Base-by-base conservation (phyloP, 345 rosid species). In the Pugionium cornutum region DNA sequence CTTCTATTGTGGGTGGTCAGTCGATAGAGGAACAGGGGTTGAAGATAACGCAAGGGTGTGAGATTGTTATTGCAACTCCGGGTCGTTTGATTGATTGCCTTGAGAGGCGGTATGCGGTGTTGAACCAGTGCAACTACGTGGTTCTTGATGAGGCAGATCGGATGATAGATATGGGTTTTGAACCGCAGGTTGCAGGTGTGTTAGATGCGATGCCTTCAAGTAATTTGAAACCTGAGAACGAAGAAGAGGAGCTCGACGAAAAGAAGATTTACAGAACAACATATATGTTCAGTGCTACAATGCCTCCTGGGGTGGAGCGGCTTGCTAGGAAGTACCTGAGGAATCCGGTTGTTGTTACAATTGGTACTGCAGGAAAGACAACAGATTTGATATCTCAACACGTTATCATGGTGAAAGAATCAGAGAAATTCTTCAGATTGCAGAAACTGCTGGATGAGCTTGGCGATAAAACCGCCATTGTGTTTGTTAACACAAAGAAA, bases 111-210 rank as follows among this genome's bases (percentile, higher is more conserved):
- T 94, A 88, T 75, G 95, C 80, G 2, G 97, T 94, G 32, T 71
- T 94, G 76, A 90, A 92, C 67, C 97, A 88, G 67, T 92, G 99
- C 57, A 90, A 88, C 53, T 88, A 92, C 62, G 96, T 92, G 58
- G 99, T 92, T 69, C 97, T 92, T 64, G 99, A 92, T 72, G 99
- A 92, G 76, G 99, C 99, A 62, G 96, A 90, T 76, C 79, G 99
- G 34, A 90, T 92, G 97, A 90, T 92, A 10, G 97, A 92, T 74
- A 83, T 88, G 97, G 96, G 95, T 75, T 89, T 88, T 25, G 99
- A 90, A 80, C 94, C 91, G 1, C 97, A 92, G 70, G 97, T 89
- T 42, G 73, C 88, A 47, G 97, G 88, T 2, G 97, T 94, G 26
- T 64, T 90, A 69, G 97, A 94, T 42, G 97, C 97, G 2, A 88